Evolutionary conservation across 2,329 filamentous ascomycete genomes (phyloP).

Genomic region (Sclerotinia spermophila): DNA sequence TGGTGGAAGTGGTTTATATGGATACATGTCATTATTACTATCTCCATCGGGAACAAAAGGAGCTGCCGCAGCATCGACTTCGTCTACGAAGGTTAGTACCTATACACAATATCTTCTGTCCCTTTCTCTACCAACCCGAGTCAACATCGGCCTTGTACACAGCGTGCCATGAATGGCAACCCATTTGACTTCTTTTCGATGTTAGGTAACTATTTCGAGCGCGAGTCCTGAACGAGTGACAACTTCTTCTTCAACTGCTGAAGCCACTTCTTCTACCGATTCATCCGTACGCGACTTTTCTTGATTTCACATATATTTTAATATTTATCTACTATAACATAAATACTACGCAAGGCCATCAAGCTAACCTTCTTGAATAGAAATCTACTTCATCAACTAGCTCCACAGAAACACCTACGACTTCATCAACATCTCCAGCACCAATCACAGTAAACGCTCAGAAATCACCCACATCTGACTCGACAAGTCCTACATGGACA

Average conservation of each 20-base stretch:
- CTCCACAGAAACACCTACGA: constrained; percentile 15
- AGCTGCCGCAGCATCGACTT: constrained; percentile 17
- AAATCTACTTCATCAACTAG: constrained; percentile 1
- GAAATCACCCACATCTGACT: constrained; percentile 15
- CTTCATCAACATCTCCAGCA: neutral
- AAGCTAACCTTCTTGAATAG: constrained; percentile 13
- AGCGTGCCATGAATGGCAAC: constrained; percentile 31
- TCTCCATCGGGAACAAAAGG: constrained; percentile 55
- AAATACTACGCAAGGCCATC: neutral
- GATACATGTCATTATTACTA: constrained; percentile 58
- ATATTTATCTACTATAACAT: neutral
- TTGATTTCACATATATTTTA: neutral
- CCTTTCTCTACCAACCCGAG: neutral
- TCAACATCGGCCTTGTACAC: constrained; percentile 7
- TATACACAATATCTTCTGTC: neutral
- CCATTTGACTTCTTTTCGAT: constrained; percentile 35
- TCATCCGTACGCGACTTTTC: constrained; percentile 39
- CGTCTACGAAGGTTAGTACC: constrained; percentile 30
- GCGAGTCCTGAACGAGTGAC: constrained; percentile 19
- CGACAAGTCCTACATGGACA: constrained; percentile 35
- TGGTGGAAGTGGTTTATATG: constrained; percentile 58
- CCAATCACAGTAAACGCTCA: constrained; percentile 11
- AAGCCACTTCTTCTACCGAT: constrained; percentile 5
- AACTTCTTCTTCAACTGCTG: constrained; percentile 12
- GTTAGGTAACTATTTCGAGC: constrained; percentile 32